Evolutionary conservation across 352 stramenopile genomes (phyloP), one percentile per base, ranked within the genome.

Genomic region (Albugo laibachii): DNA sequence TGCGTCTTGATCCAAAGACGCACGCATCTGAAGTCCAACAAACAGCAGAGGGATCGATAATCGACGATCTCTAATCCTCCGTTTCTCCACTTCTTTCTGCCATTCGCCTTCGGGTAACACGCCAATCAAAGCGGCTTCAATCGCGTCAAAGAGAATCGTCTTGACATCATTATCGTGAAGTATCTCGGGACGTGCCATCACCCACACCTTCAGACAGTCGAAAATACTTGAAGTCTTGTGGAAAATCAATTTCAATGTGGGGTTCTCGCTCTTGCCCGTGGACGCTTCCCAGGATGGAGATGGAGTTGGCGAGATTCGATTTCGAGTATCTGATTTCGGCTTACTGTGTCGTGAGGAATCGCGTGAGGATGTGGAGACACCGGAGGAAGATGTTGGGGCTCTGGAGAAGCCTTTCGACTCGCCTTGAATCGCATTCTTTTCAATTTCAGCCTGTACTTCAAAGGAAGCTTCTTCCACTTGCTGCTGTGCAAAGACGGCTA

Each of bases 401-500:
- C 11, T 5, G 44, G 13, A 14, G 24, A 27, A 19, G 50, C 19
- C 36, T 20, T 44, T 13, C 13, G 42, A 41, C 37, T 48, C 51
- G 11, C 10, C 5, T 2, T 46, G 16, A 24, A 43, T 24, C 8
- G 38, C 20, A 24, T 43, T 43, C 16, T 24, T 19, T 27, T 92
- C 78, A 51, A 92, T 81, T 1, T 72, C 70, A 1, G 75, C 61
- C 48, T 87, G 78, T 0, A 92, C 74, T 61, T 87, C 78, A 43
- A 86, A 87, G 0, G 78, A 92, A 13, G 78, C 71, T 59, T 88
- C 73, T 59, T 92, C 78, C 10, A 92, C 73, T 56, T 92, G 78
- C 37, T 88, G 78, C 39, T 92, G 78, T 2, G 77, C 78, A 36
- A 88, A 83, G 1, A 92, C 71, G 2, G 78, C 73, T 3, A 92